These are phyloP conservation scores for Ogataea polymorpha DNA, from an alignment of 805 yeast genomes.

Conservation along the genomic window DNA sequence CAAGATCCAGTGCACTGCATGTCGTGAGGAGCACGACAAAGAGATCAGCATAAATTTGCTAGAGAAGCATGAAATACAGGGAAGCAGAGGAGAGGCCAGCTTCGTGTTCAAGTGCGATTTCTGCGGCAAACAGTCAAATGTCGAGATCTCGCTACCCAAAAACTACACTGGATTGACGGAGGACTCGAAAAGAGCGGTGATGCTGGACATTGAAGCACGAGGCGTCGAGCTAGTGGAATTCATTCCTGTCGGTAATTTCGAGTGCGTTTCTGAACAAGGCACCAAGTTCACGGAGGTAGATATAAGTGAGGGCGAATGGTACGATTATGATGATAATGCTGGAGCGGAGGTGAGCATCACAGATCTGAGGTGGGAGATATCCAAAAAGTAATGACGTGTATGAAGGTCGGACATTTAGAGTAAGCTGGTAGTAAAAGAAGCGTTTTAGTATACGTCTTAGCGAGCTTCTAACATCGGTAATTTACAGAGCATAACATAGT, in stretches of 20 bases:
- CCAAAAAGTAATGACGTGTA: slow-evolving; percentile 12
- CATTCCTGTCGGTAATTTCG: slow-evolving; percentile 59
- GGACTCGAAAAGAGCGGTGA: slow-evolving; percentile 40
- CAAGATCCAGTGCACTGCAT: slow-evolving; percentile 67
- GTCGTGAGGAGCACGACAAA: slow-evolving; percentile 76
- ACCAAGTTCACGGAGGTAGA: slow-evolving; percentile 63
- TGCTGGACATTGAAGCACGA: slow-evolving; percentile 78
- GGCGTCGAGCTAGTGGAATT: slow-evolving; percentile 76
- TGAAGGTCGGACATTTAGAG: too few relatives aligned
- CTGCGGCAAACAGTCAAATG: slow-evolving; percentile 26
- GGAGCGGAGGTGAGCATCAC: slow-evolving; percentile 77
- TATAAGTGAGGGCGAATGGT: slow-evolving; percentile 83
- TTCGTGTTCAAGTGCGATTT: slow-evolving; percentile 55
- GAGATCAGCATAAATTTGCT: slow-evolving; percentile 63
- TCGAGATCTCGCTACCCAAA: slow-evolving; percentile 25
- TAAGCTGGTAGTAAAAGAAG: too few relatives aligned
- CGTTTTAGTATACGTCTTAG: too few relatives aligned
- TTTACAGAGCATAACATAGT: background rate
- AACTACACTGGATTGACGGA: slow-evolving; percentile 29
- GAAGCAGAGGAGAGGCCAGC: slow-evolving; percentile 79
- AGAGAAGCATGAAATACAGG: slow-evolving; percentile 62
- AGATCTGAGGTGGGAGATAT: slow-evolving; percentile 70
- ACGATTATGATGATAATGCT: slow-evolving; percentile 87
- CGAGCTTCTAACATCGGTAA: too few relatives aligned
- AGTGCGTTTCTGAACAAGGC: slow-evolving; percentile 45